phyloP scores from a whole-genome alignment of 441 rosid species.

The Adansonia gregorii region DNA sequence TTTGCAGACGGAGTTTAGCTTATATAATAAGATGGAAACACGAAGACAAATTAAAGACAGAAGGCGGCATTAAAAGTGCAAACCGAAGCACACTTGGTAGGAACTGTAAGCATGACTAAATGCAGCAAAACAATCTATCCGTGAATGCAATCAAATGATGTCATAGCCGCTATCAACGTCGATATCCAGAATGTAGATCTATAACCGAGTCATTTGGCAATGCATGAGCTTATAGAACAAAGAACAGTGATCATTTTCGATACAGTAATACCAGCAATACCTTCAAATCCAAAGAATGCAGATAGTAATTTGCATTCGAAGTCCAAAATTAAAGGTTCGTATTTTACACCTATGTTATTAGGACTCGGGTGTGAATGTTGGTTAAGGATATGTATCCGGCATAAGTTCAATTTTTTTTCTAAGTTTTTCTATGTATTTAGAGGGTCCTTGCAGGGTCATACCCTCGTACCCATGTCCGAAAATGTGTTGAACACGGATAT shows the following conservation, averaged over 20 bases:
- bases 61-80: neutral
- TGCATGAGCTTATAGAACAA: neutral
- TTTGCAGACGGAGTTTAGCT: constrained; percentile 26
- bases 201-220: neutral
- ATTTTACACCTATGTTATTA: too few species aligned
- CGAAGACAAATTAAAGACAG: neutral
- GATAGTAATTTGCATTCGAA: neutral
- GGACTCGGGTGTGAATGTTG: too few species aligned
- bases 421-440: too few species aligned
- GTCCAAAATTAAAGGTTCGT: constrained; percentile 10
- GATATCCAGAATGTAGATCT: neutral
- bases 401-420: too few species aligned
- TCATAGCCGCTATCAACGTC: neutral
- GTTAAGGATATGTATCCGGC: too few species aligned
- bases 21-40: neutral
- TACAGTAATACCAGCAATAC: neutral
- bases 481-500: too few species aligned
- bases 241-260: neutral
- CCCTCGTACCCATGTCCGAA: too few species aligned
- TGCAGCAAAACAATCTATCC: constrained; percentile 13
- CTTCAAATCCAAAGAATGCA: neutral
- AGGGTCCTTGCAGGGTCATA: too few species aligned
- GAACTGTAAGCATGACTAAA: constrained; percentile 1
- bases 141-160: neutral
- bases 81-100: neutral